These are phyloP conservation scores for Microascus cirrosus DNA, from an alignment of 2,329 filamentous ascomycete genomes.

Conservation along the genomic window DNA sequence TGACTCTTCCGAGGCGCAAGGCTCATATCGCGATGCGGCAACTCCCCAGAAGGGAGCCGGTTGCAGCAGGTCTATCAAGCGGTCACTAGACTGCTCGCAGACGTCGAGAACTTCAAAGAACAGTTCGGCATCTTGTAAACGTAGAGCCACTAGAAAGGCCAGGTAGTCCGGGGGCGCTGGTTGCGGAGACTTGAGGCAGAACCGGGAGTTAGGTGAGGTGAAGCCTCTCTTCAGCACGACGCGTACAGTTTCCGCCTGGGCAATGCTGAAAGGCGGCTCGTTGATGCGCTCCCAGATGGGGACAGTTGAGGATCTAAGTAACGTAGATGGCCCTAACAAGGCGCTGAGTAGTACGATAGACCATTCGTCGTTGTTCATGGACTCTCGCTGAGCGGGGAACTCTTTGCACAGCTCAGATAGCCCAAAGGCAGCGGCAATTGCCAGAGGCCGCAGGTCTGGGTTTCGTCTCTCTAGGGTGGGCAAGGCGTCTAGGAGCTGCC, in stretches of 20 bases:
- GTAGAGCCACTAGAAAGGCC: background rate
- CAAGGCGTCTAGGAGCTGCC: background rate
- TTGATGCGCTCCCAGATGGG: slow-evolving; percentile 2
- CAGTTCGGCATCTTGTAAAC: background rate
- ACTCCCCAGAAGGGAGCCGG: slow-evolving; percentile 1
- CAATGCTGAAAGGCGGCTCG: background rate
- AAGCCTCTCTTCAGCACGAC: background rate
- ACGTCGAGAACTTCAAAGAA: background rate
- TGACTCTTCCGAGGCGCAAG: background rate
- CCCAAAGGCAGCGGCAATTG: background rate
- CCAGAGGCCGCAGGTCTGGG: background rate
- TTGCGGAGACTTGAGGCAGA: background rate
- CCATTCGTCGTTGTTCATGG: too few relatives aligned
- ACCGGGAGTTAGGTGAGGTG: background rate
- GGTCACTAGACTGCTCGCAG: background rate
- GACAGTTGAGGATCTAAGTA: background rate
- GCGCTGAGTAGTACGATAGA: background rate
- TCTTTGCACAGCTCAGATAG: background rate
- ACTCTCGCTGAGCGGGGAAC: background rate
- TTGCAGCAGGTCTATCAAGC: background rate
- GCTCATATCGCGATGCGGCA: background rate
- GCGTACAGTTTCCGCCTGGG: background rate
- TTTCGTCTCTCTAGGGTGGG: background rate
- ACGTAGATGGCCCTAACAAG: background rate
- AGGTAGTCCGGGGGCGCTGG: background rate